phyloP scores from a whole-genome alignment of 2,329 filamentous ascomycete species.

The Claviceps spartinae region DNA sequence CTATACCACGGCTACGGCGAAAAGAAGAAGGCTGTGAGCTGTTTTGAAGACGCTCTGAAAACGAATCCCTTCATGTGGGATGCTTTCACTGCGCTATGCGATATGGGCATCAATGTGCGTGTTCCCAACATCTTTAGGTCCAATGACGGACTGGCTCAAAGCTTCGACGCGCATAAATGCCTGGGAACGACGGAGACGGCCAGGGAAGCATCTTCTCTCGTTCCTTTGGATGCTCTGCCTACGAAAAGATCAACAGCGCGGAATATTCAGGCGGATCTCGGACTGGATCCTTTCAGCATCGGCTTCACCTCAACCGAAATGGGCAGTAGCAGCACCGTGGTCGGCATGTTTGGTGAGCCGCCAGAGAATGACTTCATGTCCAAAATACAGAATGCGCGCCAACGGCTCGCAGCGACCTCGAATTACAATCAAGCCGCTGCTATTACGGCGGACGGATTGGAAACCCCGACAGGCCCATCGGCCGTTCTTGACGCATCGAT shows the following conservation, averaged over 20 bases:
- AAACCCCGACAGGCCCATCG: conserved; percentile 39
- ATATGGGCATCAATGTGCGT: conserved; percentile 69
- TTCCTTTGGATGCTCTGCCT: conserved; percentile 25
- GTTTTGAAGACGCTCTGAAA: conserved; percentile 80
- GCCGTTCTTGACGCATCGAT: conserved; percentile 11
- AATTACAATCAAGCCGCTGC: conserved; percentile 22
- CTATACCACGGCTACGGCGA: conserved; percentile 73
- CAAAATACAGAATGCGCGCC: conserved; percentile 38
- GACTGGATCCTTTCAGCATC: conserved; percentile 38
- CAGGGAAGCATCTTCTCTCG: conserved; percentile 19
- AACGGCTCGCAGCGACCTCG: conserved; percentile 27
- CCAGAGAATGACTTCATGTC: conserved; percentile 42
- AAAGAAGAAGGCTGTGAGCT: conserved; percentile 69
- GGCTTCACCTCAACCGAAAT: conserved; percentile 26
- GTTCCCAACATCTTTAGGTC: conserved; percentile 78
- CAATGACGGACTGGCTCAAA: conserved; percentile 39
- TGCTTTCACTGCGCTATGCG: conserved; percentile 78
- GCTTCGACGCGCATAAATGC: conserved; percentile 26
- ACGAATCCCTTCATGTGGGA: conserved; percentile 97
- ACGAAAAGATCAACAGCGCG: conserved; percentile 29
- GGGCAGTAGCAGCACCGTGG: conserved; percentile 26
- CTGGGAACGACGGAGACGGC: conserved; percentile 16
- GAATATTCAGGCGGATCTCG: conserved; percentile 21
- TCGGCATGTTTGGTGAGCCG: conserved; percentile 26
- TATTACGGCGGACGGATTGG: conserved; percentile 41